Evolutionary conservation across 805 yeast species (phyloP).

Genomic region (Helenozyma baotianmanensis): DNA sequence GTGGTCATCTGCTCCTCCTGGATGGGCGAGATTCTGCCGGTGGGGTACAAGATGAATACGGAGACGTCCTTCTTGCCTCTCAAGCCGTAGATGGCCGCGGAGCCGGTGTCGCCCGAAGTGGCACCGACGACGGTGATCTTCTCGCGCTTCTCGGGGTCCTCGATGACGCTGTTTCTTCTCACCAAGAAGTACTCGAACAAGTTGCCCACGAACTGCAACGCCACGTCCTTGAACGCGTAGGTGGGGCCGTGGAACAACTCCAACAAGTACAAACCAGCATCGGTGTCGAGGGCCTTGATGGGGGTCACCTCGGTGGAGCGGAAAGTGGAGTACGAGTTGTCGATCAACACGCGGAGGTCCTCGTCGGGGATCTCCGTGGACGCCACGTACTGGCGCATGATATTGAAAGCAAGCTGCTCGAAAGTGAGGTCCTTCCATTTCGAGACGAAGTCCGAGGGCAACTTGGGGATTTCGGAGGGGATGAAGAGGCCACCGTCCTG

Average conservation of each 20-base stretch:
- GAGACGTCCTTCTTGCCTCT: constrained; percentile 97
- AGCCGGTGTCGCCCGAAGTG: constrained; percentile 98
- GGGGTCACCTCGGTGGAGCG: constrained; percentile 90
- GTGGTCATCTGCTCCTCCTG: constrained; percentile 99
- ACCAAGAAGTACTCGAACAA: constrained; percentile 86
- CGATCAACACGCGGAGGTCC: constrained; percentile 61
- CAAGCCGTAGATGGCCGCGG: constrained; percentile 97
- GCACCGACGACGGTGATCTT: constrained; percentile 97
- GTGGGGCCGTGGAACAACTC: constrained; percentile 99
- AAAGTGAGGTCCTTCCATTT: constrained; percentile 75
- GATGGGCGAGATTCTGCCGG: constrained; percentile 94
- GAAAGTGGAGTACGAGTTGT: constrained; percentile 83
- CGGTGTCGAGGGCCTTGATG: constrained; percentile 54
- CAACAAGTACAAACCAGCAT: constrained; percentile 63
- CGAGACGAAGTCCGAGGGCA: constrained; percentile 50
- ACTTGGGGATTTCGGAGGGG: constrained; percentile 75
- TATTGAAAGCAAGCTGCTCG: constrained; percentile 81
- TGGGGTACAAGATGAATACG: constrained; percentile 93
- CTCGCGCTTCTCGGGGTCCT: constrained; percentile 57
- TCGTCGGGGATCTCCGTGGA: constrained; percentile 65
- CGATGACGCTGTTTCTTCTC: constrained; percentile 58
- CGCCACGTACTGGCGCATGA: constrained; percentile 74
- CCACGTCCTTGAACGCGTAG: constrained; percentile 98
- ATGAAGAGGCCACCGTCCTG: constrained; percentile 94
- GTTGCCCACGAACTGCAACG: constrained; percentile 96